A percentile compares a stretch with the other conserved stretches of the same genome.
These are phyloP conservation scores for Aspergillus conjunctus DNA, from an alignment of 495 filamentous ascomycete species.

Conservation along the genomic window DNA sequence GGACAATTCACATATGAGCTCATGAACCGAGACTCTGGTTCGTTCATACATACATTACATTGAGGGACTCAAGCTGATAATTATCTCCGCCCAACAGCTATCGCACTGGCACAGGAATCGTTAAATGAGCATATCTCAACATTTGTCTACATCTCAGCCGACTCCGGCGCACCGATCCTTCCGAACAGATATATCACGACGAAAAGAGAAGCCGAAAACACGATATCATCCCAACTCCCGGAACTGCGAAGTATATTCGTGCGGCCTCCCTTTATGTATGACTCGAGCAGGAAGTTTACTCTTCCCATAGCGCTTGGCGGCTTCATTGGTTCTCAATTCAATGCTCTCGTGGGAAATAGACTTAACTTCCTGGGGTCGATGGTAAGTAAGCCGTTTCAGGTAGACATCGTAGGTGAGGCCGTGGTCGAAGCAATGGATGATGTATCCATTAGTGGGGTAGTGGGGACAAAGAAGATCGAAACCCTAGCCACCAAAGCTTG, in stretches of 20 bases:
- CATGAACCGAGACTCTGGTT: conserved; percentile 90
- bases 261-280: conserved; percentile 86
- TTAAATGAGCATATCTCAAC: conserved; percentile 60
- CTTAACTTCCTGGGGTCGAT: conserved; percentile 75
- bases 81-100: conserved; percentile 38
- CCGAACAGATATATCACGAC: conserved; percentile 86
- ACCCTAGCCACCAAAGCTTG: conserved; percentile 72
- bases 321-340: conserved; percentile 67
- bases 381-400: conserved; percentile 82
- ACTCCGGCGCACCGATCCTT: conserved; percentile 78
- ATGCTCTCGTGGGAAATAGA: conserved; percentile 70
- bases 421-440: conserved; percentile 79
- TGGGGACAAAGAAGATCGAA: conserved; percentile 71
- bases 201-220: conserved; percentile 86
- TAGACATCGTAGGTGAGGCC: conserved; percentile 80
- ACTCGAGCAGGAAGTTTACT: conserved; percentile 77
- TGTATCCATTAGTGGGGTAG: conserved; percentile 64
- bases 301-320: conserved; percentile 78
- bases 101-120: conserved; percentile 84
- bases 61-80: conserved; percentile 21
- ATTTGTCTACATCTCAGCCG: conserved; percentile 88
- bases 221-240: conserved; percentile 70
- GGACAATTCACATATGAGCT: conserved; percentile 92
- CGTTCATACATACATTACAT: conserved; percentile 14
- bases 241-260: conserved; percentile 78